phyloP scores from a whole-genome alignment of 495 filamentous ascomycete genomes.

The Xylaria palmicola region DNA sequence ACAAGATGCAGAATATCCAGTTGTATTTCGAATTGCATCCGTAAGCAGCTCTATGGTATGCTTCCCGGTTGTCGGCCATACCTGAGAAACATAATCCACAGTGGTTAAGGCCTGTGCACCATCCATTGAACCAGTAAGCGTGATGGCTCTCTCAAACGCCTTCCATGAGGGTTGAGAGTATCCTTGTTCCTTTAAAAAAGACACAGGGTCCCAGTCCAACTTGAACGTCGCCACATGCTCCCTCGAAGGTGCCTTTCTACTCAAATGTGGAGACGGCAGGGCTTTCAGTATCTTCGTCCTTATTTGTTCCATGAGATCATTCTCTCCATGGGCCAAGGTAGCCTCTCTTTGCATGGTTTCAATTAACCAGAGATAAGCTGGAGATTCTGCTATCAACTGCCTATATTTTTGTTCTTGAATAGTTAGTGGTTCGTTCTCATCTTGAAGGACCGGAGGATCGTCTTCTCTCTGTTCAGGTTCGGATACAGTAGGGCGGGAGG shows the following conservation, averaged over 20 bases:
- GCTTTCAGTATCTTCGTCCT: too few species aligned
- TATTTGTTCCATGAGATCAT: too few species aligned
- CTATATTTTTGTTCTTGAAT: too few species aligned
- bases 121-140: background rate
- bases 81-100: background rate
- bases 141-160: background rate
- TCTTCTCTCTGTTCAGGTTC: too few species aligned
- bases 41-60: background rate
- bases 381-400: too few species aligned
- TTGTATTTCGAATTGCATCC: background rate
- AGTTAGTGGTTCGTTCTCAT: too few species aligned
- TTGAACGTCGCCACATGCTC: background rate
- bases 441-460: too few species aligned
- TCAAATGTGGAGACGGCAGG: too few species aligned
- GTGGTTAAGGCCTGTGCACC: background rate
- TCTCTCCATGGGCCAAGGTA: too few species aligned
- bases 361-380: too few species aligned
- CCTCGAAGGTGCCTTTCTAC: background rate
- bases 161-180: background rate
- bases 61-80: background rate
- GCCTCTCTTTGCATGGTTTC: too few species aligned
- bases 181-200: background rate
- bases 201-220: background rate
- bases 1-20: background rate
- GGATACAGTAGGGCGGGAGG: too few species aligned